Evolutionary conservation across 805 yeast genomes (phyloP).

Genomic region (Metschnikowia borealis): DNA sequence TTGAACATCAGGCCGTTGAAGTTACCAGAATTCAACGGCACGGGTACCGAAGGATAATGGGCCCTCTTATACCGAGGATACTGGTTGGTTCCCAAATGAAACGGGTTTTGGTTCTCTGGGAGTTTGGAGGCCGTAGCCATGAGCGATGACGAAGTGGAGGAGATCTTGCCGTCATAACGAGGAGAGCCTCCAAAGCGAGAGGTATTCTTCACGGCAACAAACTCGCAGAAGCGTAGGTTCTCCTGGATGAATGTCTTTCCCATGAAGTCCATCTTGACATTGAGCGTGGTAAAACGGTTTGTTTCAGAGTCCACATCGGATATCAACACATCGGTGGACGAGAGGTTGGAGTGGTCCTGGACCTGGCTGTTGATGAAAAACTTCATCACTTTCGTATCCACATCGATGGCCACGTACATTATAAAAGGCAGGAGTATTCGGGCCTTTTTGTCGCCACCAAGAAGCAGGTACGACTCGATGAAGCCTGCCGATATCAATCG

Average conservation of each 20-base stretch:
- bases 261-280: constrained; percentile 41
- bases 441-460: constrained; percentile 1
- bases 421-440: constrained; percentile 20
- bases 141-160: neutral
- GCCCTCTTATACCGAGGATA: neutral
- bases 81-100: neutral
- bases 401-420: constrained; percentile 35
- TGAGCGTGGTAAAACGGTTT: constrained; percentile 47
- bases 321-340: constrained; percentile 21
- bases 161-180: constrained; percentile 14
- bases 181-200: constrained; percentile 24
- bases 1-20: neutral
- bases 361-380: constrained; percentile 36
- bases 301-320: constrained; percentile 44
- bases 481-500: constrained; percentile 19
- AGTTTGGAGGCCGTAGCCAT: constrained; percentile 2
- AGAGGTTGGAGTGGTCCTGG: constrained; percentile 2
- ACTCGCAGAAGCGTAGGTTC: constrained; percentile 42
- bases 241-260: constrained; percentile 40
- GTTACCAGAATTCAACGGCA: neutral
- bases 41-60: neutral
- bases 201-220: constrained; percentile 36
- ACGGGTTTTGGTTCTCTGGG: constrained; percentile 3
- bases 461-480: constrained; percentile 21
- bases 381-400: constrained; percentile 24